Evolutionary conservation across 2,329 filamentous ascomycete species (phyloP), one percentile per base, ranked within the genome.

Genomic region (Orbilia quercus): DNA sequence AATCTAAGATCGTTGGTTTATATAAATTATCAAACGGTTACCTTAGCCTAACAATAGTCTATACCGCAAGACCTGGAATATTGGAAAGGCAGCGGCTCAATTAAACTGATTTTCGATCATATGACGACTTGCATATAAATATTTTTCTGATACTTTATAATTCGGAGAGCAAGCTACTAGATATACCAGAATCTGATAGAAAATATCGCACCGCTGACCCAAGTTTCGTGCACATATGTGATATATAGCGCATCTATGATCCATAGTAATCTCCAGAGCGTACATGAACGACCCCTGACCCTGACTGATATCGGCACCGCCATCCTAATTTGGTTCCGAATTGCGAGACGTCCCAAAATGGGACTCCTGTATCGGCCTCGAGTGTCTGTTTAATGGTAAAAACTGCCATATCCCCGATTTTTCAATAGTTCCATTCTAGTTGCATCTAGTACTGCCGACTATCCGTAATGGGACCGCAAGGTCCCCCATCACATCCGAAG

Each of bases 321-420:
- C 23, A 40, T 28, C 31, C 22, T 40, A 38, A 60, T 50, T 23
- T n/a, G 42, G 57, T 60, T 60, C 57, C 57, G 57, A 60, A 60
- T 23, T 22, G 57, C 57, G 57, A 60, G 23, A n/a, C 16, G 42
- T 55, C 16, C 31, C 34, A 16, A 42, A 42, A 23, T 3, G 7
- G 31, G 16, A 23, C 18, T 4, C 20, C 6, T n/a, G 14, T 9
- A 40, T 55, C 34, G 20, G 36, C 23, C 16, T 18, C 51, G 14
- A 42, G 34, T 12, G 9, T 55, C 22, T 42, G 34, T 55, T 7
- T 25, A 20, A 7, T 55, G 51, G 51, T n/a, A 53, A 51, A 1
- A 31, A 16, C 38, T 42, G 7, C 38, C 38, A 4, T 18, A 3
- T 42, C n/a, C 38, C 12, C 5, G 38, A 42, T 42, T 42, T 42